These are phyloP conservation scores for Aureobasidium sp. DNA, from an alignment of 2,329 filamentous ascomycete genomes.

Conservation along the genomic window DNA sequence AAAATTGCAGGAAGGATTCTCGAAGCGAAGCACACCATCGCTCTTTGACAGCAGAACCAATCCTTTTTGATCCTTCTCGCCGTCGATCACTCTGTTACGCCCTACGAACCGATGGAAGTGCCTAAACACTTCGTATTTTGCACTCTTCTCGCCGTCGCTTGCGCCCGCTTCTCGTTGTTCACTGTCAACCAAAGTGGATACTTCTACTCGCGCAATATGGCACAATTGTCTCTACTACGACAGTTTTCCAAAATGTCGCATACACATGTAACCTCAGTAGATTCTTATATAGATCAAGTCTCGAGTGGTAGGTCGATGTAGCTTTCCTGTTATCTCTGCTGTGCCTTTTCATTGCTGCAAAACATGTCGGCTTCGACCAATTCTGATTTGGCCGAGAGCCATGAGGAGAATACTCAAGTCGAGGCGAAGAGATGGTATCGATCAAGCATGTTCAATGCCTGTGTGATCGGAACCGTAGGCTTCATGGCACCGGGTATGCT, in stretches of 20 bases:
- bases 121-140: not conserved
- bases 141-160: not conserved
- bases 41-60: not conserved
- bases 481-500: constrained; percentile 31
- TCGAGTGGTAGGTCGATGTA: not conserved
- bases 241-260: not conserved
- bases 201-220: not conserved
- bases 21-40: constrained; percentile 3
- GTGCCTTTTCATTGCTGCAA: not conserved
- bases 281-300: not conserved
- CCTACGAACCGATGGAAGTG: not conserved
- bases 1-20: constrained; percentile 1
- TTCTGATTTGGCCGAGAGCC: not conserved
- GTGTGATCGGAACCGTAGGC: constrained; percentile 47
- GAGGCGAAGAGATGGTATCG: constrained; percentile 39
- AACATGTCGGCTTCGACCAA: not conserved
- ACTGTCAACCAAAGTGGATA: constrained; percentile 3
- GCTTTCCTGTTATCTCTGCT: not conserved
- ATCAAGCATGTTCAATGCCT: constrained; percentile 43
- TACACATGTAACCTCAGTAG: not conserved
- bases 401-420: not conserved
- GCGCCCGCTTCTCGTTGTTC: not conserved
- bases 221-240: not conserved
- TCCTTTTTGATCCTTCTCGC: not conserved
- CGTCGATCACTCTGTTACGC: not conserved